These are phyloP conservation scores for Pestalotiopsis sp. DNA, from an alignment of 2,329 filamentous ascomycete species.

Conservation along the genomic window DNA sequence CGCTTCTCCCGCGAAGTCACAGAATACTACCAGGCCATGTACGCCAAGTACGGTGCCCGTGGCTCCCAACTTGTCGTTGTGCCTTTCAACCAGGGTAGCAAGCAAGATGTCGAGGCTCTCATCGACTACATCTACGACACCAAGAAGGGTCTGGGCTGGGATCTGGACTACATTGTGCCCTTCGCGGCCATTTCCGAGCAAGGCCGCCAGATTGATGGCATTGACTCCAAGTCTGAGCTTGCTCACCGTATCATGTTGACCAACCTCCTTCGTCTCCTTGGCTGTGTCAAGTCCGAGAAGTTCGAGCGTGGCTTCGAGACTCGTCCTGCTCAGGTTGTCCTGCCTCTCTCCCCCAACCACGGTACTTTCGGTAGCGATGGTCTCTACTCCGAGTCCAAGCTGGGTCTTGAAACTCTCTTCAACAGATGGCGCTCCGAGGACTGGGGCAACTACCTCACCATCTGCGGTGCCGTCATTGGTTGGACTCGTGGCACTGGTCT, in stretches of 20 bases:
- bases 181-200: constrained; percentile 98
- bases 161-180: constrained; percentile 92
- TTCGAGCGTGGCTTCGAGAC: constrained; percentile 86
- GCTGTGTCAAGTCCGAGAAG: constrained; percentile 90
- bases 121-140: constrained; percentile 95
- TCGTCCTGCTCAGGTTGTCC: constrained; percentile 91
- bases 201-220: constrained; percentile 92
- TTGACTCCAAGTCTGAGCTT: constrained; percentile 96
- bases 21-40: constrained; percentile 99
- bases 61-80: constrained; percentile 97
- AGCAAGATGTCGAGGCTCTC: constrained; percentile 93
- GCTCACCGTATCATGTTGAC: constrained; percentile 99
- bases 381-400: constrained; percentile 97
- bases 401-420: constrained; percentile 95
- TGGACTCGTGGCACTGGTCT: constrained; percentile 98
- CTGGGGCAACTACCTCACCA: constrained; percentile 96
- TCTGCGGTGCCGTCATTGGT: constrained; percentile 96
- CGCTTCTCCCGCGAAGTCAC: constrained; percentile 96
- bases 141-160: constrained; percentile 97
- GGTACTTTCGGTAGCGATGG: constrained; percentile 98
- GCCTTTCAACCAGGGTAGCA: constrained; percentile 98
- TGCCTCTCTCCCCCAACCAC: constrained; percentile 96
- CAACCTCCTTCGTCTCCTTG: constrained; percentile 89
- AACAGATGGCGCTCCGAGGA: constrained; percentile 98
- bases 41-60: constrained; percentile 87